Base-by-base conservation (phyloP, 169 alveolate genomes). In the Cryptosporidium meleagridis region DNA sequence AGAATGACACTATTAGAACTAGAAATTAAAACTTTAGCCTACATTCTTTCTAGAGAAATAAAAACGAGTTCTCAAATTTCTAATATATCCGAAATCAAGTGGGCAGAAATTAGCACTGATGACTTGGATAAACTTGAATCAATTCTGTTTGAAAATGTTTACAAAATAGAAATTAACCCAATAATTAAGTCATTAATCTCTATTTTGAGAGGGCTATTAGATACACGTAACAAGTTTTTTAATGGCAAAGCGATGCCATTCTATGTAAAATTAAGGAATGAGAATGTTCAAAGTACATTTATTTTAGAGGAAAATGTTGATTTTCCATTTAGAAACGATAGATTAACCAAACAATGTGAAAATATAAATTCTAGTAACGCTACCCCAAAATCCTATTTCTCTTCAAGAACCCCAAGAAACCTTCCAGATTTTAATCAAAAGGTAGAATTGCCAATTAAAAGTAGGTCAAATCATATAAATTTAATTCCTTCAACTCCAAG, bases 211-310 rank as follows among this genome's bases (percentile, higher is more conserved):
- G 89, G 89, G 18, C 26, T 80, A 21, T 65, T 80, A 59, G 89
- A 80, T 29, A 80, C 89, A 18, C 89, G 10, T 16, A 48, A 62
- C 18, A 59, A 80, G 45, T 80, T 62, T 44, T 62, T 59, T 23
- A 65, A 48, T 18, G 89, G 89, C 35, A 80, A 80, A 31, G 61
- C 33, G 8, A 80, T 80, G 89, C 89, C 89, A 16, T 80, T 61
- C 62, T 80, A 62, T 80, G 75, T 65, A 26, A 59, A 65, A 44
- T 62, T 80, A 26, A 41, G 26, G 12, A 21, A 26, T 44, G 84
- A 70, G 5, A 35, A 31, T 26, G 7, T 73, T 18, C 23, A 21
- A 12, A 80, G 37, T 23, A 29, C 41, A 4, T 41, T 23, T 33
- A n/a, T 53, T 52, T 53, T 21, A 52, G 52, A 73, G 5, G 86